Evolutionary conservation across 108 stramenopile genomes (phyloP), one percentile per base, ranked within the genome.

Genomic region (Skeletonema tropicum): DNA sequence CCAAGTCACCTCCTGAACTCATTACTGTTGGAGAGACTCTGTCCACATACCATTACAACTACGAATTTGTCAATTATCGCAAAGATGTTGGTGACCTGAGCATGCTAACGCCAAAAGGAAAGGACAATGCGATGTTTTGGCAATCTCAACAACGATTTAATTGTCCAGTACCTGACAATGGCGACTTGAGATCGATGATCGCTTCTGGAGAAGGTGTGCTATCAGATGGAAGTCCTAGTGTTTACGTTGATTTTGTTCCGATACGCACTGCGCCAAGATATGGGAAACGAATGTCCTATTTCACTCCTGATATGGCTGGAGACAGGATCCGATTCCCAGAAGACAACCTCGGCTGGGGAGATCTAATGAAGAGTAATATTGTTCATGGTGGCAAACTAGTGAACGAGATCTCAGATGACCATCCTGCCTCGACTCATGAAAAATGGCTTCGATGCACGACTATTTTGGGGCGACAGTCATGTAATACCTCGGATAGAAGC

Each of bases 191-290:
- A 68, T 74, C 79, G 12, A 45, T 64, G 38, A 80, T 80, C 59
- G 79, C 79, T 39, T 67, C 46, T 5, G 59, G 64, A 31, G 63
- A 31, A 31, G 52, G 35, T n/a, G 25, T 82, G 21, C 23, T 21
- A 5, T 31, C 26, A 7, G 41, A 67, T 32, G 41, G 65, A 8
- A 73, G 68, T 7, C 70, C 79, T 29, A 74, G 76, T 14, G 19
- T 87, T 3, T 88, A 83, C 39, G 8, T 89, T 41, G 88, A 89
- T 57, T 64, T 91, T 57, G 76, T 88, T 55, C 90, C 90, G 3
- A 81, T 90, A 69, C 87, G 90, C 30, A 87, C 88, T 14, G 82
- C 82, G 11, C 75, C 84, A 31, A 77, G 90, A 46, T 88, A 86
- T 48, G 71, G 83, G 13, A 80, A 78, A 57, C 21, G 17, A 65